Conservation (phyloP, 495 filamentous ascomycete genomes). For the Neurospora sp. region DNA sequence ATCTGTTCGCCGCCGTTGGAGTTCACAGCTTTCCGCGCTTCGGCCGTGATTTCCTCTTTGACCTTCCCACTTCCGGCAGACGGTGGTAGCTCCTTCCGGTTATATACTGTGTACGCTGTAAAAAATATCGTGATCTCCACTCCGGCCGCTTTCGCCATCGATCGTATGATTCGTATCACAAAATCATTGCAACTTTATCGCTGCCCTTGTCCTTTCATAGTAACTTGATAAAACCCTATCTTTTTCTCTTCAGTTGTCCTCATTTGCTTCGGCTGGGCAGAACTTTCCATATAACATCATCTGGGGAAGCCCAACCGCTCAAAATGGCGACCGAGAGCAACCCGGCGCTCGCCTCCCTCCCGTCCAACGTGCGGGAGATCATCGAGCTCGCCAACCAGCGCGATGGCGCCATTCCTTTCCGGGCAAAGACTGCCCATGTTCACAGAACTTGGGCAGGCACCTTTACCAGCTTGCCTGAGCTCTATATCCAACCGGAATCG, state of each 20-base stretch:
- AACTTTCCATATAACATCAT: neutral
- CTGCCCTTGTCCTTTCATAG: neutral
- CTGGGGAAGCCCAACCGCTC: neutral
- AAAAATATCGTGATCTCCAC: neutral
- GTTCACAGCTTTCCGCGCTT: neutral
- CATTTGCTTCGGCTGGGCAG: neutral
- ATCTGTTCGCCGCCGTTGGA: neutral
- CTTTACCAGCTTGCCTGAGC: slow-evolving; percentile 74
- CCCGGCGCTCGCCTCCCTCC: slow-evolving; percentile 6
- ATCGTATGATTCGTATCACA: neutral
- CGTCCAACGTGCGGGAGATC: slow-evolving; percentile 10
- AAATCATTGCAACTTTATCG: neutral
- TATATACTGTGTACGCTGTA: neutral
- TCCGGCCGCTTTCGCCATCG: neutral
- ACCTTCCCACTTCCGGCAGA: neutral
- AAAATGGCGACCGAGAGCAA: slow-evolving; percentile 9
- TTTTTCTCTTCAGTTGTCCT: neutral
- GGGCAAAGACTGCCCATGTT: slow-evolving; percentile 53
- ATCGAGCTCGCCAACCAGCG: slow-evolving; percentile 9
- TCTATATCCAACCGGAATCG: slow-evolving; percentile 75
- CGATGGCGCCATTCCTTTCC: slow-evolving; percentile 55
- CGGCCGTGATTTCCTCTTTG: neutral
- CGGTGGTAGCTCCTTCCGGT: neutral
- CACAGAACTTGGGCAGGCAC: slow-evolving; percentile 98
- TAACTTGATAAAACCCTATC: neutral